Evolutionary conservation across 2,329 filamentous ascomycete species (phyloP), one percentile per base, ranked within the genome.

Genomic region (Fusarium scirpi): DNA sequence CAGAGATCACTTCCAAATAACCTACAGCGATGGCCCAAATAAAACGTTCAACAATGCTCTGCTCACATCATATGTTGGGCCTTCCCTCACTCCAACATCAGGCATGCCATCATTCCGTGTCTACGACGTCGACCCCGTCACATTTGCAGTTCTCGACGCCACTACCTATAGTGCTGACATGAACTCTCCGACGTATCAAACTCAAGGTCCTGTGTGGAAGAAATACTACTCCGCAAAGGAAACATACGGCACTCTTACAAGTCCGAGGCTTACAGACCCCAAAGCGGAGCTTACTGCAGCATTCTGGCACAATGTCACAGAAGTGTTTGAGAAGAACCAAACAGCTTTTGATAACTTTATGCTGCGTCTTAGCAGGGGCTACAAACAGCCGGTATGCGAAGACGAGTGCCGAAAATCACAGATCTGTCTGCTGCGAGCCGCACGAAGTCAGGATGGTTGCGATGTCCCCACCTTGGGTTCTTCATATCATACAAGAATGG

Each of bases 251-350:
- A 69, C 81, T 1, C 77, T 83, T 2, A 76, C 86, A 16, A 74
- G 65, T 30, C 82, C 85, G 40, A 81, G 84, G 2, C 68, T 84
- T 2, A 76, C 76, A 13, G 70, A 78, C 44, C 46, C 76, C 5
- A 76, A 76, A 12, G 80, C 80, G 6, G 77, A 89, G 68, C 82
- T 90, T 34, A 86, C 84, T 2, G 84, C 87, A 0, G 83, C 83
- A 2, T 89, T 89, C 76, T 90, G 87, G 87, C 87, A 89, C 74
- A 83, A 86, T 67, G 80, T 89, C 22, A 89, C 87, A 2, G 78
- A 78, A 2, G 74, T 79, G 5, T 83, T 89, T 51, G 83, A 86
- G 64, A 69, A 62, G 7, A 76, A 87, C 58, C 68, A 80, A 4
- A 64, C 73, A 0, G 75, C 81, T 2, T 89, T 89, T 69, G 77